Conservation (phyloP, 2,329 filamentous ascomycete species). For the Thermothelomyces thermophilus region DNA sequence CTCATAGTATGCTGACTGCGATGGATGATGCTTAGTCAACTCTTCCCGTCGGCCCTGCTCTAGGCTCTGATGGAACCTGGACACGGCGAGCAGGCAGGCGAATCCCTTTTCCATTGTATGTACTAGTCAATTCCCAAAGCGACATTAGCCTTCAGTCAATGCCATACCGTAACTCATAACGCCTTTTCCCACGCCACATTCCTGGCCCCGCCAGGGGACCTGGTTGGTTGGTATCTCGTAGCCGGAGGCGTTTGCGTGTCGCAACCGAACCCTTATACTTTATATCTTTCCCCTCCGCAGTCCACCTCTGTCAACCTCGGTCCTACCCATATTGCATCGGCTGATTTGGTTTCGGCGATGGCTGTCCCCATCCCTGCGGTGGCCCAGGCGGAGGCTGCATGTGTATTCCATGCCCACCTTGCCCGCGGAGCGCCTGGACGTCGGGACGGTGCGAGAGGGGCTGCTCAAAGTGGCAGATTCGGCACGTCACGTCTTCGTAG, state of each 20-base stretch:
- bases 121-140: background rate
- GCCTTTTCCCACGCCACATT: background rate
- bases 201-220: background rate
- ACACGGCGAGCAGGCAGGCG: too few relatives aligned
- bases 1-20: too few relatives aligned
- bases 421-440: constrained; percentile 46
- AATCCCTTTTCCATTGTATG: too few relatives aligned
- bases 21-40: too few relatives aligned
- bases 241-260: background rate
- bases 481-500: constrained; percentile 64
- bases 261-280: background rate
- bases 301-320: background rate
- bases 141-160: too few relatives aligned
- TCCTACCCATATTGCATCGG: constrained; percentile 28
- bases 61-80: too few relatives aligned
- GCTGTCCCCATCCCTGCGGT: constrained; percentile 30
- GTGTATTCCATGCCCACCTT: constrained; percentile 30
- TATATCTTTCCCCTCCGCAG: background rate
- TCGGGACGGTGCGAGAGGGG: constrained; percentile 53
- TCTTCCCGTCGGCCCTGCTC: too few relatives aligned
- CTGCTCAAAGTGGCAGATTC: constrained; percentile 71
- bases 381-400: constrained; percentile 31
- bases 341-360: constrained; percentile 19
- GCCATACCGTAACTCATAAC: background rate
- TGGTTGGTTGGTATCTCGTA: background rate